Evolutionary conservation across 2,329 filamentous ascomycete genomes (phyloP).

Genomic region (Calonectria fujianensis): DNA sequence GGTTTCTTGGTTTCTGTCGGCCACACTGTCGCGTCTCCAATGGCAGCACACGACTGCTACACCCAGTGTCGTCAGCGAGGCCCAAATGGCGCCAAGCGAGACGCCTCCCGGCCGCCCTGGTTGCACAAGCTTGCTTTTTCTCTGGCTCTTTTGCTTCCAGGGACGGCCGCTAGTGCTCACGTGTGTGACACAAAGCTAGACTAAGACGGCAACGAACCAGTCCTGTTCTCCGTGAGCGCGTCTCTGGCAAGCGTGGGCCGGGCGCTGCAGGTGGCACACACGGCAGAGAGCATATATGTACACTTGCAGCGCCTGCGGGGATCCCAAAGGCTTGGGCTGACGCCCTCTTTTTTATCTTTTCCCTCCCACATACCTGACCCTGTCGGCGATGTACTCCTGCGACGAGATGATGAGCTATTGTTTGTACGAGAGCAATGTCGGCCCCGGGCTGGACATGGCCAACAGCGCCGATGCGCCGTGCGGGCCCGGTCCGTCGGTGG

Average conservation of each 20-base stretch:
- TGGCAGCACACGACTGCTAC: slow-evolving; percentile 34
- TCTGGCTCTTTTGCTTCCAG: slow-evolving; percentile 20
- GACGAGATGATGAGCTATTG: slow-evolving; percentile 31
- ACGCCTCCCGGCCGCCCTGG: slow-evolving; percentile 12
- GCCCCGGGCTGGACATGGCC: slow-evolving; percentile 28
- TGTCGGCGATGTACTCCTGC: slow-evolving; percentile 14
- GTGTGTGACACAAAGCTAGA: slow-evolving; percentile 16
- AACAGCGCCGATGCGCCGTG: slow-evolving; percentile 10
- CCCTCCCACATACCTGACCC: background rate
- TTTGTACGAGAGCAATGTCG: slow-evolving; percentile 40
- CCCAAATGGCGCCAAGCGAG: slow-evolving; percentile 40
- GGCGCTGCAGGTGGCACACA: slow-evolving; percentile 18
- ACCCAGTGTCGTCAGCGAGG: slow-evolving; percentile 49
- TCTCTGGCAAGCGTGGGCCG: slow-evolving; percentile 2
- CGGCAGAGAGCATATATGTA: slow-evolving; percentile 14
- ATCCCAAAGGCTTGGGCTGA: slow-evolving; percentile 4
- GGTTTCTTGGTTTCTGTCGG: slow-evolving; percentile 14
- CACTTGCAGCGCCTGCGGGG: slow-evolving; percentile 23
- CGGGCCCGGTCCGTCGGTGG: slow-evolving; percentile 33
- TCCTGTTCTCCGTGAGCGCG: background rate
- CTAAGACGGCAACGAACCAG: background rate
- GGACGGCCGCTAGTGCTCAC: slow-evolving; percentile 32
- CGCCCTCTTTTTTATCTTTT: background rate
- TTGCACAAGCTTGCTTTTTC: slow-evolving; percentile 46
- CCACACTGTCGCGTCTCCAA: slow-evolving; percentile 23